Evolutionary conservation across 2,329 filamentous ascomycete genomes (phyloP), one percentile per base, ranked within the genome.

Genomic region (Penicillium hesseltinei): DNA sequence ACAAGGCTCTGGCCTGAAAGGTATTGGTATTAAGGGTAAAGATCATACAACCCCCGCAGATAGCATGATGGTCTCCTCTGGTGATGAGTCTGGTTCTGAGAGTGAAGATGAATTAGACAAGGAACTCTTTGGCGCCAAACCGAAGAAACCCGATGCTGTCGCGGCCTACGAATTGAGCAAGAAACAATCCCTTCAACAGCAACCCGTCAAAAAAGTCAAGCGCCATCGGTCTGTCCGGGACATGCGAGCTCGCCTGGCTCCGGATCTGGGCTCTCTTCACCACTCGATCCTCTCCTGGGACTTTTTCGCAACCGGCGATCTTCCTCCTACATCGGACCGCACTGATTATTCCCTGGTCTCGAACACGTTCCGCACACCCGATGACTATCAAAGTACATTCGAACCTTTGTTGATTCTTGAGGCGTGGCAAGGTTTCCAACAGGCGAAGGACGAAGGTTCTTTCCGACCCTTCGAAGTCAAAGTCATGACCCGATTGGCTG

Each of bases 351-450:
- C 82, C 46, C 81, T 85, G 53, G 93, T 99, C 11, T 87, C 88
- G 5, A 88, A 90, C 60, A 85, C 85, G 0, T 99, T 96, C 75
- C 74, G 80, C 29, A 87, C 91, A 64, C 89, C 92, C 0, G 78
- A 78, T 43, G 87, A 90, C 49, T 99, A 99, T 71, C 90, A 95
- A 71, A 82, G 85, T 58, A 96, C 92, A 0, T 99, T 99, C 74
- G 88, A 95, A 64, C 92, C 93, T 6, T 81, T 99, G 23, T 82
- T 99, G 35, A 86, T 94, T 31, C 88, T 96, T 27, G 94, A 99
- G 78, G 93, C 93, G 31, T 99, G 94, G 94, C 90, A 95, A 70
- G 90, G 90, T 5, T 94, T 99, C 71, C 88, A 95, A 50, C 92
- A 91, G 49, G 85, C 90, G 21, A 92, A 92, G 71, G 91, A 97